Base-by-base conservation (phyloP, 1,284 basidiomycete genomes). In the Ceratobasidium sp. region DNA sequence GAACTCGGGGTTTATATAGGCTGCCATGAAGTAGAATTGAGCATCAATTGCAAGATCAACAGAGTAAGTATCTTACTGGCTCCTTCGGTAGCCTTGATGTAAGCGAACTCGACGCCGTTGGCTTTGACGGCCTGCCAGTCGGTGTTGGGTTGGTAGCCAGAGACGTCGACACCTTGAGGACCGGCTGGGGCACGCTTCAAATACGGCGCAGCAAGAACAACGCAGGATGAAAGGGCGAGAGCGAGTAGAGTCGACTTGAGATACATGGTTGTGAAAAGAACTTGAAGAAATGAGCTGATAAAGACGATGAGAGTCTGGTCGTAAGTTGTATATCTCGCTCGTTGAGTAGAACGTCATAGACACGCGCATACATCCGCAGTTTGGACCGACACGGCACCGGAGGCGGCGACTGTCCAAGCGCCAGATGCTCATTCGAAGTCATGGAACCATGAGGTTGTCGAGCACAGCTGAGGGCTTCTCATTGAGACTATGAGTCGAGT, bases 61-160 rank as follows among this genome's bases (percentile, higher is more conserved):
- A 8, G 11, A 73, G 71, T 74, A 56, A 47, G 73, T 54, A 42
- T 77, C 82, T 78, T 76, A 90, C 86, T 82, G 47, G 88, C 90
- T 17, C 90, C 89, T 81, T 92, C 90, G 7, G 91, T 92, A 15
- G 90, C 91, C 81, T 92, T 92, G 86, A 92, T 91, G 81, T 86
- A 91, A 10, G 85, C 89, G 79, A 91, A 92, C 17, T 84, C 77
- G 56, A 90, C 82, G 2, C 90, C 90, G 77, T 89, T 89, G 20
- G 86, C 82, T 73, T 85, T 86, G 77, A 89, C 88, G 3, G 85
- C 83, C 39, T 82, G 83, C 88, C 89, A 90, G 82, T 91, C 84
- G n/a, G 91, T 83, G 76, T 80, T 81, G 33, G 85, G 80, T 78
- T 91, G 90, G 78, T 85, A 89, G 80, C 82, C 79, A 26, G 90